phyloP scores from a whole-genome alignment of 345 rosid genomes.

The Triadica sebifera region DNA sequence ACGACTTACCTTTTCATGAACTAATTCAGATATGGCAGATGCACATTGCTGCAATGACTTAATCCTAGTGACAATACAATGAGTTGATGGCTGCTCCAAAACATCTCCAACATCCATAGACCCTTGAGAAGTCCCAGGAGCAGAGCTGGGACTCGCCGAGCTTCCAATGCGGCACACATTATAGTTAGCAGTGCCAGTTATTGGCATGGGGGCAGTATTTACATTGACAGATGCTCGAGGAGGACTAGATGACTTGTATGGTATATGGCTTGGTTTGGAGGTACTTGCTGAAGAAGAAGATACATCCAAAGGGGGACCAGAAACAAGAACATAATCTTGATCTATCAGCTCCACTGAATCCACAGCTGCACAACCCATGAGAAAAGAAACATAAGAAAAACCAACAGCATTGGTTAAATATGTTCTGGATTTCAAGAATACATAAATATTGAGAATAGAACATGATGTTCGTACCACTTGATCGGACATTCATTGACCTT shows the following conservation, averaged over 20 bases:
- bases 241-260: constrained; percentile 49
- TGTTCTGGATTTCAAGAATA: neutral
- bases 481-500: constrained; percentile 32
- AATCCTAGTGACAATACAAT: constrained; percentile 62
- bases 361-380: constrained; percentile 40
- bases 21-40: constrained; percentile 61
- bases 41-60: constrained; percentile 75
- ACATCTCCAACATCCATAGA: constrained; percentile 68
- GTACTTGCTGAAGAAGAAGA: constrained; percentile 55
- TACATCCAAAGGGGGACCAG: constrained; percentile 73
- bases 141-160: constrained; percentile 58
- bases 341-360: constrained; percentile 81
- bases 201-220: constrained; percentile 59
- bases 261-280: constrained; percentile 54
- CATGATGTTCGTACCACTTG: constrained; percentile 53
- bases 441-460: constrained; percentile 5
- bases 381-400: constrained; percentile 13
- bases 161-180: constrained; percentile 47
- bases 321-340: constrained; percentile 85
- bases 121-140: constrained; percentile 78
- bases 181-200: constrained; percentile 43
- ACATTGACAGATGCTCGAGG: constrained; percentile 36
- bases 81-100: constrained; percentile 69
- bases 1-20: constrained; percentile 56
- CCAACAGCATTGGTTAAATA: constrained; percentile 1